A percentile compares a stretch with the other conserved stretches of the same genome.
Evolutionary conservation across 176 grass and related monocot species (phyloP).

Genomic region (Raddia guianensis): DNA sequence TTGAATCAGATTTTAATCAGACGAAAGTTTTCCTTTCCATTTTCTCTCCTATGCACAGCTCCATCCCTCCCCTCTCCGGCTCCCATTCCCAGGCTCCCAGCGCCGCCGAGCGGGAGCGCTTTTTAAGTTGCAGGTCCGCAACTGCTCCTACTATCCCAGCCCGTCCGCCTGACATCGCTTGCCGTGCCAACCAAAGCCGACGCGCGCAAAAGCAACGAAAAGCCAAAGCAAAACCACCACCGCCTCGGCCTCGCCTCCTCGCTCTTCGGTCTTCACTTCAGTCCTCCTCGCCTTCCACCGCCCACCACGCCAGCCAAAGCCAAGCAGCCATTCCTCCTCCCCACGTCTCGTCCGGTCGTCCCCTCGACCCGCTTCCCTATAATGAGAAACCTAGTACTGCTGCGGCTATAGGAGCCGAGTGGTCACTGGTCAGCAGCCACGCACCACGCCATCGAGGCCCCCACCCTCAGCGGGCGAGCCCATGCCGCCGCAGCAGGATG

Average conservation of each 20-base stretch:
- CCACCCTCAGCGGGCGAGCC: constrained; percentile 6
- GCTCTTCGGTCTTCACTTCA: too few relatives aligned
- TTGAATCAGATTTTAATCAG: too few relatives aligned
- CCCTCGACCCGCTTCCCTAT: not conserved
- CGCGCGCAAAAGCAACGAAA: constrained; percentile 56
- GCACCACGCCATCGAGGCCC: not conserved
- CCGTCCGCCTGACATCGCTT: constrained; percentile 46
- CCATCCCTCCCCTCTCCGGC: too few relatives aligned
- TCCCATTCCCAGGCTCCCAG: constrained; percentile 2
- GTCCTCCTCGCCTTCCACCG: not conserved
- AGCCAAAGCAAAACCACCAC: constrained; percentile 51
- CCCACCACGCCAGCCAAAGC: constrained; percentile 26
- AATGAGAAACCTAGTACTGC: constrained; percentile 54
- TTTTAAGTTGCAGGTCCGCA: constrained; percentile 27
- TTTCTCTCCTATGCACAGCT: too few relatives aligned
- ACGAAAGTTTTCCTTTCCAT: too few relatives aligned
- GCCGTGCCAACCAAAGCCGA: constrained; percentile 62
- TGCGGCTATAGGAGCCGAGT: constrained; percentile 25
- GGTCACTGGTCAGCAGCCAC: not conserved
- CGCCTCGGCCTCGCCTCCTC: not conserved
- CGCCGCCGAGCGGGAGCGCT: constrained; percentile 36
- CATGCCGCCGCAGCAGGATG: constrained; percentile 49
- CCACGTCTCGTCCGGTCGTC: not conserved
- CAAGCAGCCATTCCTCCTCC: constrained; percentile 16
- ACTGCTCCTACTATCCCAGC: not conserved